A percentile compares a stretch with the other conserved stretches of the same genome.
Evolutionary conservation across 345 rosid genomes (phyloP).

Genomic region (Linum tenue): DNA sequence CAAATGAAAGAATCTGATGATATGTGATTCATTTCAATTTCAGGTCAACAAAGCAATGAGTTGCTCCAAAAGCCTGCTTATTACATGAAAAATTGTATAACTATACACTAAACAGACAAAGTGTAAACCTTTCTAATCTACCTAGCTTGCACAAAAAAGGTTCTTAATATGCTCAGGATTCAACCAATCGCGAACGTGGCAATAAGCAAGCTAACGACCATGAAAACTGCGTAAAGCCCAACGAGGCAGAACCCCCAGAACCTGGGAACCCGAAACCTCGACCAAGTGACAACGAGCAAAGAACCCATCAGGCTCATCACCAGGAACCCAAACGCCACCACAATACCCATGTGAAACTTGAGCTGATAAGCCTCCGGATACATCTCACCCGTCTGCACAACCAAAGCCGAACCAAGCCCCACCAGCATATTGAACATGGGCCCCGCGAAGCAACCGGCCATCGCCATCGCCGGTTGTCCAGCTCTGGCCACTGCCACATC

Average conservation of each 20-base stretch:
- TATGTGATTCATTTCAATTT: too few species aligned
- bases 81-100: too few species aligned
- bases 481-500: conserved; percentile 96
- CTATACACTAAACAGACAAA: too few species aligned
- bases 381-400: conserved; percentile 57
- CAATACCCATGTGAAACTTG: conserved; percentile 69
- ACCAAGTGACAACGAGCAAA: conserved; percentile 82
- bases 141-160: too few species aligned
- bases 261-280: conserved; percentile 79
- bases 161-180: neutral
- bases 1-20: too few species aligned
- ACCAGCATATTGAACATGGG: conserved; percentile 99
- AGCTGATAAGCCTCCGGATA: conserved; percentile 79
- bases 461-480: conserved; percentile 97
- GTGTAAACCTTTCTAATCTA: too few species aligned
- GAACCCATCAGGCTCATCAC: conserved; percentile 88
- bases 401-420: conserved; percentile 81
- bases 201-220: conserved; percentile 52
- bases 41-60: too few species aligned
- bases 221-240: conserved; percentile 64
- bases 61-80: too few species aligned
- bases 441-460: conserved; percentile 99
- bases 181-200: conserved; percentile 41
- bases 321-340: conserved; percentile 85
- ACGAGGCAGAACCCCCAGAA: conserved; percentile 97